These are phyloP conservation scores for Aspergillus panamensis DNA, from an alignment of 495 filamentous ascomycete genomes.

Conservation along the genomic window DNA sequence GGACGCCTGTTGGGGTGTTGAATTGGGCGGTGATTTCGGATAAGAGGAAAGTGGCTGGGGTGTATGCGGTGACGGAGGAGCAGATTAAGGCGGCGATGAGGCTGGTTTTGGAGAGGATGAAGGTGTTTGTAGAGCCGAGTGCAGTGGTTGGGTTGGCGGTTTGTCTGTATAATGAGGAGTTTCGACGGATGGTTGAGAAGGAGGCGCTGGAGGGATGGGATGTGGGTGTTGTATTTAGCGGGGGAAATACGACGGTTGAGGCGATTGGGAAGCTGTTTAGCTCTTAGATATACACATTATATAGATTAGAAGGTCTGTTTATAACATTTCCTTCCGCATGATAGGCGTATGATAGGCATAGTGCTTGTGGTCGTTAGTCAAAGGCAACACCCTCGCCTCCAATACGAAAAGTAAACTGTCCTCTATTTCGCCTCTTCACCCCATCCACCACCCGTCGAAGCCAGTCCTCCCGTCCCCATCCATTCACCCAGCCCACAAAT, in stretches of 20 bases:
- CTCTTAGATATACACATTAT: slow-evolving; percentile 16
- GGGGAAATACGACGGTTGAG: slow-evolving; percentile 87
- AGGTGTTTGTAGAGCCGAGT: slow-evolving; percentile 88
- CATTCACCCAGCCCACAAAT: slow-evolving; percentile 46
- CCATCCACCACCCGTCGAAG: slow-evolving; percentile 33
- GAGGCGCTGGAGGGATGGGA: slow-evolving; percentile 81
- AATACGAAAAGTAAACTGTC: slow-evolving; percentile 29
- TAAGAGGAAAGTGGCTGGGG: slow-evolving; percentile 60
- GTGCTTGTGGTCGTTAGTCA: background rate
- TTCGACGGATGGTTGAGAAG: slow-evolving; percentile 62
- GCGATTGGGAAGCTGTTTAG: slow-evolving; percentile 51
- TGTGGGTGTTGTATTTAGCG: slow-evolving; percentile 80
- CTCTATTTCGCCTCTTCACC: slow-evolving; percentile 28
- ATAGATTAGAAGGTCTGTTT: background rate
- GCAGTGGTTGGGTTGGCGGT: slow-evolving; percentile 82
- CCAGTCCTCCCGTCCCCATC: slow-evolving; percentile 46
- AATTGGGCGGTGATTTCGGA: slow-evolving; percentile 84
- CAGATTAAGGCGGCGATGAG: slow-evolving; percentile 76
- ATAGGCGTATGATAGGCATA: too few species aligned
- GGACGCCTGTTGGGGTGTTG: slow-evolving; percentile 74
- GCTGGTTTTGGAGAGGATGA: slow-evolving; percentile 83
- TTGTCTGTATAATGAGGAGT: slow-evolving; percentile 80
- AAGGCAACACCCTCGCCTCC: slow-evolving; percentile 11
- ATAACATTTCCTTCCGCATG: too few species aligned
- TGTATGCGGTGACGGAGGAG: slow-evolving; percentile 76